Evolutionary conservation across 2,329 filamentous ascomycete genomes (phyloP), one percentile per base, ranked within the genome.

Genomic region (Penicillium freii): DNA sequence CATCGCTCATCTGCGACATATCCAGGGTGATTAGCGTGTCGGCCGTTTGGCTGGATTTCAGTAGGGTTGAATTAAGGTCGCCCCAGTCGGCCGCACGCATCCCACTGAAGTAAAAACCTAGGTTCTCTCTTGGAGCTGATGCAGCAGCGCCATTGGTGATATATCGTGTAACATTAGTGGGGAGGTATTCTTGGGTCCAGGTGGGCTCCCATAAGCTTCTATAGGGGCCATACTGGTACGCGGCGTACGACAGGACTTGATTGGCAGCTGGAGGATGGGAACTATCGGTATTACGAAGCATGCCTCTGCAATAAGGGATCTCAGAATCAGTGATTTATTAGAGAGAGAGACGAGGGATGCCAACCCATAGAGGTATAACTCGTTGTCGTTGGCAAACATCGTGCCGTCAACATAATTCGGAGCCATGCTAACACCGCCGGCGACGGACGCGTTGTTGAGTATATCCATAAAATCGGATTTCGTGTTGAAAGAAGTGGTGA

Each of bases 51-150:
- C 75, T 75, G 0, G 70, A 66, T 31, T 79, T 75, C 5, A n/a
- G 15, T 1, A 57, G 51, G 7, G 67, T 51, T 10, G 68, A 66
- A 55, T 77, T 79, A 43, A 89, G 81, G 0, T 78, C 73, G 0
- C 84, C 84, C 65, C 75, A 80, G 13, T 72, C 71, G 0, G 77
- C 70, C 0, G 84, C 79, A 15, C 77, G 81, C 70, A 87, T 74
- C 0, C 88, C 88, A 0, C 85, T 84, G 62, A 91, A 89, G 64
- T 90, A 90, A 77, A 85, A 91, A 0, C 86, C 87, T 62, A 85
- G 80, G 61, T 89, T 87, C 70, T 91, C 88, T 0, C 87, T 89
- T 0, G 87, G 87, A 0, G 83, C 85, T 43, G 78, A 89, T 11
- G 80, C 85, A 0, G 80, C 82, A 2, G 82, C 88, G 19, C 88